These are phyloP conservation scores for Saccharomyces hybrid DNA, from an alignment of 1,139 yeast species.

Conservation along the genomic window DNA sequence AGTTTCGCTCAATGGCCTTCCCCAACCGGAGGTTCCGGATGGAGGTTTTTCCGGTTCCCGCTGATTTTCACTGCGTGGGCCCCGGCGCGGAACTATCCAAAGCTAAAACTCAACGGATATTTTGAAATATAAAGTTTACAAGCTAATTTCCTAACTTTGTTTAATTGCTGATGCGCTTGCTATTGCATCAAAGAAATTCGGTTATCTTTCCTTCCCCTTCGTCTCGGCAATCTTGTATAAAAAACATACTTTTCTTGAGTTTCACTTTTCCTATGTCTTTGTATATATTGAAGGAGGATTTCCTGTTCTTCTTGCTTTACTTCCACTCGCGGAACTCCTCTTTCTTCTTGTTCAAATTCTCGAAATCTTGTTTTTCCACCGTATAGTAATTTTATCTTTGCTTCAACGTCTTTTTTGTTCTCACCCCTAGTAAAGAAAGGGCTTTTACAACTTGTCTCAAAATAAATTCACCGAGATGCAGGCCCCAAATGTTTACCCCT, in stretches of 20 bases:
- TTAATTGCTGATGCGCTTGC: not conserved
- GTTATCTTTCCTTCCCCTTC: not conserved
- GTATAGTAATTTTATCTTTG: not conserved
- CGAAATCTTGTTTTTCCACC: not conserved
- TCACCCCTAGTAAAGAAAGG: not conserved
- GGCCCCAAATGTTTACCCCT: not conserved
- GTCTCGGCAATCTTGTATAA: not conserved
- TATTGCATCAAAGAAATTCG: not conserved
- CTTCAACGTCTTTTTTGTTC: not conserved
- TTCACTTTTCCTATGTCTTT: not conserved
- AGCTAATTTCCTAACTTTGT: not conserved
- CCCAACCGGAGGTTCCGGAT: not conserved
- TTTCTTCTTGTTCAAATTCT: not conserved
- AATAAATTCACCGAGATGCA: not conserved
- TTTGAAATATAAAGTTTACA: not conserved
- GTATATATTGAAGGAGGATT: not conserved
- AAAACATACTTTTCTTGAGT: not conserved
- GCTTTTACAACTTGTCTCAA: not conserved
- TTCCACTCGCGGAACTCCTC: not conserved
- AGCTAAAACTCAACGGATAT: constrained; percentile 1
- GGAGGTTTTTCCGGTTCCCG: not conserved
- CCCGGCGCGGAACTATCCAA: not conserved
- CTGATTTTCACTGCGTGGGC: not conserved
- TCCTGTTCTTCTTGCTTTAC: not conserved
- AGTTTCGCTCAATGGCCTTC: not conserved